Conservation (phyloP, 2,329 filamentous ascomycete species). For the Monascus ruber region DNA sequence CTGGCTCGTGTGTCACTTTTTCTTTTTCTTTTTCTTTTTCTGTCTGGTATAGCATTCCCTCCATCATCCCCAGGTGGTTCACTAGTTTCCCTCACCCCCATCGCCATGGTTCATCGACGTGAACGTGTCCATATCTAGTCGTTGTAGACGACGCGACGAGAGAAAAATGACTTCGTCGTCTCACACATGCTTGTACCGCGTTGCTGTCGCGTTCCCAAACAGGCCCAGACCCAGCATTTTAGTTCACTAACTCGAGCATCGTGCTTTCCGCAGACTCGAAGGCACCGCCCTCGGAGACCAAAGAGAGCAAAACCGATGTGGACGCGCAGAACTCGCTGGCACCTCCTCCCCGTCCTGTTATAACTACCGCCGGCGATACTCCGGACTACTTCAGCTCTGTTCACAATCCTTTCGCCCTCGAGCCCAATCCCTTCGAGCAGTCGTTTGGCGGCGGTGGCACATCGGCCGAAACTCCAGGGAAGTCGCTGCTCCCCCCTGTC, state of each 20-base stretch:
- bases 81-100: slow-evolving; percentile 14
- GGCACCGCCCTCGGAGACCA: slow-evolving; percentile 20
- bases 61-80: slow-evolving; percentile 17
- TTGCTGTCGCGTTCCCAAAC: too few relatives aligned
- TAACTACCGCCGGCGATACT: slow-evolving; percentile 44
- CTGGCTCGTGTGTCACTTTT: slow-evolving; percentile 4
- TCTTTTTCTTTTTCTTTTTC: slow-evolving; percentile 11
- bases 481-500: slow-evolving; percentile 73
- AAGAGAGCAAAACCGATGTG: slow-evolving; percentile 35
- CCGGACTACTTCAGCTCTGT: slow-evolving; percentile 59
- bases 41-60: slow-evolving; percentile 17
- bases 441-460: slow-evolving; percentile 57
- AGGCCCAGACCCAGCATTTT: neutral
- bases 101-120: slow-evolving; percentile 25
- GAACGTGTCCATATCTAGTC: neutral
- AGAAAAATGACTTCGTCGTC: neutral
- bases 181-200: too few relatives aligned
- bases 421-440: slow-evolving; percentile 95
- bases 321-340: slow-evolving; percentile 56
- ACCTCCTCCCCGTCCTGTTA: slow-evolving; percentile 52
- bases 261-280: slow-evolving; percentile 16
- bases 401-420: slow-evolving; percentile 46
- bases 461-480: slow-evolving; percentile 68
- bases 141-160: too few relatives aligned
- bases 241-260: slow-evolving; percentile 11